Percentiles rank a stretch among this genome's conserved stretches.
Evolutionary conservation across 495 filamentous ascomycete species (phyloP).

Genomic region (Penicillium manginii): DNA sequence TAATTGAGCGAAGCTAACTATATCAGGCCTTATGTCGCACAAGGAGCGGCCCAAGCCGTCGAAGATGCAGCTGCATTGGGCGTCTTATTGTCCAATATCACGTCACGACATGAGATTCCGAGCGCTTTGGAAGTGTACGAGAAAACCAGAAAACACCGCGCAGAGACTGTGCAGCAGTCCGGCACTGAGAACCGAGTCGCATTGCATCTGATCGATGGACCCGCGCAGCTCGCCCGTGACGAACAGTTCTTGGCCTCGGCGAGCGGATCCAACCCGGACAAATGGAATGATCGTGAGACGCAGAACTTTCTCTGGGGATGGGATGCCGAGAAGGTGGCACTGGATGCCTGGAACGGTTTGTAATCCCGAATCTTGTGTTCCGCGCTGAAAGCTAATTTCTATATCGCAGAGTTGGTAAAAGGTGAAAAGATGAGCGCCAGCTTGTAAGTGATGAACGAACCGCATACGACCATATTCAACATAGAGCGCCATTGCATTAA

Average conservation of each 20-base stretch:
- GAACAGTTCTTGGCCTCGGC: conserved; percentile 42
- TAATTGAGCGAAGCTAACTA: conserved; percentile 3
- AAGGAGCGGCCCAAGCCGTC: conserved; percentile 57
- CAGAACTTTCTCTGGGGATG: conserved; percentile 53
- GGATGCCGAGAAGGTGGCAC: conserved; percentile 49
- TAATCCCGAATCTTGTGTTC: background rate
- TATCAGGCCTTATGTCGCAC: conserved; percentile 48
- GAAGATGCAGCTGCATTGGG: conserved; percentile 60
- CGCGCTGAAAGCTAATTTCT: conserved; percentile 10
- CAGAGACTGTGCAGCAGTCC: conserved; percentile 53
- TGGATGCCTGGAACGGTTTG: conserved; percentile 47
- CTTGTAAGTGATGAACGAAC: conserved; percentile 6
- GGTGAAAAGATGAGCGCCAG: conserved; percentile 15
- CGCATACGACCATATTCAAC: conserved; percentile 2
- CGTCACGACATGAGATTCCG: conserved; percentile 41
- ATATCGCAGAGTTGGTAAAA: background rate
- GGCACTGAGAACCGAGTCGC: conserved; percentile 54
- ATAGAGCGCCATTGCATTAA: background rate
- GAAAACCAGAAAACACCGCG: conserved; percentile 51
- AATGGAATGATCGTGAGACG: conserved; percentile 54
- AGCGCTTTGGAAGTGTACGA: conserved; percentile 52
- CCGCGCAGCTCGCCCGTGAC: conserved; percentile 55
- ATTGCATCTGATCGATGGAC: conserved; percentile 59
- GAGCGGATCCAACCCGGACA: conserved; percentile 45
- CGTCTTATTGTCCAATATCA: conserved; percentile 46